These are phyloP conservation scores for Lodderomyces margitis DNA, from an alignment of 1,139 yeast species.

Conservation along the genomic window DNA sequence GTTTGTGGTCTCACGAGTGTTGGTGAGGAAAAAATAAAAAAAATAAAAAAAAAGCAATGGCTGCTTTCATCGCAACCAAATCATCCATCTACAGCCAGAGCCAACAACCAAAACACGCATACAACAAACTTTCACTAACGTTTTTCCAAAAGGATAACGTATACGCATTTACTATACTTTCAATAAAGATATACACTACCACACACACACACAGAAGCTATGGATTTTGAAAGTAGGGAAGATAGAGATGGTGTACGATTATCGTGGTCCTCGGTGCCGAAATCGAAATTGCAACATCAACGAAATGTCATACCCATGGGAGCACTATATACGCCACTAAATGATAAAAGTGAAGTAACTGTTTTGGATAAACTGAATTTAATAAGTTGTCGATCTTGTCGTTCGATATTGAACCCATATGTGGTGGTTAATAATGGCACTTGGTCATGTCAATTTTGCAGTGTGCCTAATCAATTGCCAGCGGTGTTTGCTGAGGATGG, in stretches of 20 bases:
- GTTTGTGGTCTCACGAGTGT: too few relatives aligned
- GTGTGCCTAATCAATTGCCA: constrained; percentile 48
- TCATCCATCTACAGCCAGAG: too few relatives aligned
- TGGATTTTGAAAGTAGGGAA: constrained; percentile 72
- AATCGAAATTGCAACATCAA: constrained; percentile 56
- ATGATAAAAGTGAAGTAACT: constrained; percentile 45
- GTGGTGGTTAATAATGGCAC: constrained; percentile 34
- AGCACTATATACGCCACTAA: constrained; percentile 65
- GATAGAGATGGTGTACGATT: constrained; percentile 87
- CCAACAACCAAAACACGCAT: too few relatives aligned
- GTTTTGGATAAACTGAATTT: constrained; percentile 28
- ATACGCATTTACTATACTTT: too few relatives aligned
- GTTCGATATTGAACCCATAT: constrained; percentile 60
- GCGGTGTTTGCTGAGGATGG: constrained; percentile 15
- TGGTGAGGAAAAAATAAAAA: too few relatives aligned
- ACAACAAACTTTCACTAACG: too few relatives aligned
- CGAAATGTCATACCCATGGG: constrained; percentile 63
- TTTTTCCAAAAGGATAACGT: too few relatives aligned
- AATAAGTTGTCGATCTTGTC: constrained; percentile 55
- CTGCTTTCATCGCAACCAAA: too few relatives aligned
- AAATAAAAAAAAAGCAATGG: too few relatives aligned
- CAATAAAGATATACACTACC: too few relatives aligned
- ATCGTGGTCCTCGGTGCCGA: constrained; percentile 84
- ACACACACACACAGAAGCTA: constrained; percentile 1
- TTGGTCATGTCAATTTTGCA: constrained; percentile 70